phyloP scores from a whole-genome alignment of 352 stramenopile genomes.

The Phytophthora capsici region DNA sequence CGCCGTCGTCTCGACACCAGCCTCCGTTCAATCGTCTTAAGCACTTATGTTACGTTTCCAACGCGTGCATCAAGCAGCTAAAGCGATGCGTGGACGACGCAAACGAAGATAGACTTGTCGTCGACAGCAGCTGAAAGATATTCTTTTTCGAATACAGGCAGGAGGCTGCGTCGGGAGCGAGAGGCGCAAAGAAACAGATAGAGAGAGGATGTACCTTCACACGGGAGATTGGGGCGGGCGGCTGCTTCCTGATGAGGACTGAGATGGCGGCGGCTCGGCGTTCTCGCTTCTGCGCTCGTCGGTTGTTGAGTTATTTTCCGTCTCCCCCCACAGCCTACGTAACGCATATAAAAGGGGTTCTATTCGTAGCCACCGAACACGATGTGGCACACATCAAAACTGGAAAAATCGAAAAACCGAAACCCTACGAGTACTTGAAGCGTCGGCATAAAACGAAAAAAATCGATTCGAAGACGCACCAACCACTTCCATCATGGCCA shows the following conservation, averaged over 20 bases:
- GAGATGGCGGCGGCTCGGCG: conserved; percentile 24
- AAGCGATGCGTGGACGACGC: conserved; percentile 10
- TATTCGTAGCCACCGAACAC: conserved; percentile 23
- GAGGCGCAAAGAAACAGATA: not conserved
- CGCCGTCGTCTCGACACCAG: not conserved
- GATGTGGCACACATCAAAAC: conserved; percentile 9
- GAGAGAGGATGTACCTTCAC: conserved; percentile 23
- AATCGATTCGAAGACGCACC: no score
- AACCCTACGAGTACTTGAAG: conserved; percentile 19
- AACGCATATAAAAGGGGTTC: conserved; percentile 39
- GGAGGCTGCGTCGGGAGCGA: not conserved
- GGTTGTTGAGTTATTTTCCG: conserved; percentile 44
- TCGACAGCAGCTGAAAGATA: conserved; percentile 22
- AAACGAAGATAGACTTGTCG: conserved; percentile 15
- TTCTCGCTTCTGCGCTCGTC: conserved; percentile 39
- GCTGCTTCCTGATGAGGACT: conserved; percentile 27
- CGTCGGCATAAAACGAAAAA: not conserved
- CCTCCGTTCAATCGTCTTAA: not conserved
- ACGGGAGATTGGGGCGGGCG: conserved; percentile 1
- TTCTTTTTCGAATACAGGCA: conserved; percentile 1
- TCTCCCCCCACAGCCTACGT: conserved; percentile 29
- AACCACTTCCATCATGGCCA: conserved; percentile 2
- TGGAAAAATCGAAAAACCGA: not conserved
- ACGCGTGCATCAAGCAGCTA: conserved; percentile 15
- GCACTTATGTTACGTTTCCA: conserved; percentile 1